phyloP scores from a whole-genome alignment of 768 basidiomycete species.

The Fomitopsis pulvina region DNA sequence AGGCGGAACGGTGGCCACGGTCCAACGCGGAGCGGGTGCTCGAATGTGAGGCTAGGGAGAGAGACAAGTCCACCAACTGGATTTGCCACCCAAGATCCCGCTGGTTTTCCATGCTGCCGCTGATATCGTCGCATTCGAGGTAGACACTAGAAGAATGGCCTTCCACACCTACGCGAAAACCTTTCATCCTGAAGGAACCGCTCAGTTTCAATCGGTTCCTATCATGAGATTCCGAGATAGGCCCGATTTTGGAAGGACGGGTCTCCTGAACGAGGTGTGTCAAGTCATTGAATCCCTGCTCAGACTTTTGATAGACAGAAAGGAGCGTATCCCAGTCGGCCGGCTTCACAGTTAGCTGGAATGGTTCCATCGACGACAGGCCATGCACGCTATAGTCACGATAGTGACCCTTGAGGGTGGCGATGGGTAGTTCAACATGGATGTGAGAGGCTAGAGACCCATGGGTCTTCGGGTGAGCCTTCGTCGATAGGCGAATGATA shows the following conservation, averaged over 20 bases:
- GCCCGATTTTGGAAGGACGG: constrained; percentile 11
- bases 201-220: constrained; percentile 30
- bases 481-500: constrained; percentile 50
- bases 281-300: constrained; percentile 82
- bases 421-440: constrained; percentile 55
- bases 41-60: constrained; percentile 73
- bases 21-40: constrained; percentile 38
- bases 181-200: constrained; percentile 61
- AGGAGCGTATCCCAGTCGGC: constrained; percentile 80
- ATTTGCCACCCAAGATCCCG: constrained; percentile 56
- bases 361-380: constrained; percentile 56
- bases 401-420: constrained; percentile 55
- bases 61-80: constrained; percentile 63
- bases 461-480: constrained; percentile 11
- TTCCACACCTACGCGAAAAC: constrained; percentile 76
- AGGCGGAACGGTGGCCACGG: constrained; percentile 67
- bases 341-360: constrained; percentile 71
- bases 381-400: constrained; percentile 44
- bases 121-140: constrained; percentile 70
- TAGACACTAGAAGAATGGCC: constrained; percentile 66
- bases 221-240: background rate
- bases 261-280: constrained; percentile 60
- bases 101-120: constrained; percentile 49
- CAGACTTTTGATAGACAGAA: constrained; percentile 83
- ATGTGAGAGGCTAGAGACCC: constrained; percentile 25